Evolutionary conservation across 164 flowering plant genomes (phyloP).

Genomic region (Platanus orientalis): DNA sequence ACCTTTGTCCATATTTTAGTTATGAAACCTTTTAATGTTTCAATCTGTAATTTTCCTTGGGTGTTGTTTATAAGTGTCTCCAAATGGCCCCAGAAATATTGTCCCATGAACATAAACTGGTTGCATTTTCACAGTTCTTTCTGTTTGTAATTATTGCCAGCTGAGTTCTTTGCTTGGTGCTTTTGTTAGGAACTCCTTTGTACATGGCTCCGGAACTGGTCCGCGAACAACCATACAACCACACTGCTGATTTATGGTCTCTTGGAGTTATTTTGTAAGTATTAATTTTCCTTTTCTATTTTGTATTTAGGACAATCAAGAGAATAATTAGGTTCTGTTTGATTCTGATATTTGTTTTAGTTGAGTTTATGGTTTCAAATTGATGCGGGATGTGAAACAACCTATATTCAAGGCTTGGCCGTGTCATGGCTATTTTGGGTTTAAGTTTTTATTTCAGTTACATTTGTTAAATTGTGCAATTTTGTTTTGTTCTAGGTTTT

Average conservation of each 20-base stretch:
- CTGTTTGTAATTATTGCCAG: background rate
- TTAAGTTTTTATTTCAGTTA: no score
- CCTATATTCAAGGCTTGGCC: no score
- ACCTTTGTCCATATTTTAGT: background rate
- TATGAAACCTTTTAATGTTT: background rate
- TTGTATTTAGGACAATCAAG: no score
- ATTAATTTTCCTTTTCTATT: background rate
- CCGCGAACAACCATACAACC: conserved; percentile 96
- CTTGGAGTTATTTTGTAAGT: conserved; percentile 98
- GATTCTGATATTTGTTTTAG: background rate
- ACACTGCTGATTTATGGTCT: conserved; percentile 98
- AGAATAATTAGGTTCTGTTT: background rate
- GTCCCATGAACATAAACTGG: background rate
- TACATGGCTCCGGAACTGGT: conserved; percentile 99
- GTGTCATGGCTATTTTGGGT: no score
- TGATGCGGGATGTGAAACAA: no score
- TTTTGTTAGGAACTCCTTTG: conserved; percentile 75
- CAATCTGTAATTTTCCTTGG: no score
- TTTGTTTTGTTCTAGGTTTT: no score
- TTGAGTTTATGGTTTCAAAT: no score
- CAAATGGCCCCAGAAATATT: no score
- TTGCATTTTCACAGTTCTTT: background rate
- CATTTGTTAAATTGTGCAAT: no score
- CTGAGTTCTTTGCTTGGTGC: background rate
- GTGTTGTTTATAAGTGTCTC: no score